Conservation (phyloP, 192 early-diverging fungal species). For the Entomortierella beljakovae region DNA sequence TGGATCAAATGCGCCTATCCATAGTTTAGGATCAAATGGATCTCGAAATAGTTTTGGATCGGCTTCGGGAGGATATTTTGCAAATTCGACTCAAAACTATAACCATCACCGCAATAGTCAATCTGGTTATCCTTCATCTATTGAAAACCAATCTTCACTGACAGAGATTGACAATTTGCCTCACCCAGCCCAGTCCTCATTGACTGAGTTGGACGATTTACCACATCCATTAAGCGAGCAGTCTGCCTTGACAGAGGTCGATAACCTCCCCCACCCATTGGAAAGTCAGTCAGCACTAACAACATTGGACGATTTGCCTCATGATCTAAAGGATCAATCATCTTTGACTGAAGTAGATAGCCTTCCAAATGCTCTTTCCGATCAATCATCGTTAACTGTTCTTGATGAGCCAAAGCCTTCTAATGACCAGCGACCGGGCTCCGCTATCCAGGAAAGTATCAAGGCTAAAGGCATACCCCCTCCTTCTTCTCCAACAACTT, state of each 20-base stretch:
- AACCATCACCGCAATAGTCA: not conserved
- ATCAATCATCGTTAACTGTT: slow-evolving; percentile 28
- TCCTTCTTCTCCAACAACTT: not conserved
- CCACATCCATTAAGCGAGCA: slow-evolving; percentile 34
- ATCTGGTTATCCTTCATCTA: slow-evolving; percentile 4
- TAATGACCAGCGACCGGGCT: not conserved
- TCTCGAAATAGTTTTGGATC: not conserved
- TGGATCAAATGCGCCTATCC: not conserved
- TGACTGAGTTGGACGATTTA: slow-evolving; percentile 30
- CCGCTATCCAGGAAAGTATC: not conserved
- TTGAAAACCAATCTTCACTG: slow-evolving; percentile 41
- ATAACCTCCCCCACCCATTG: slow-evolving; percentile 25
- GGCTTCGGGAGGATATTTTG: not conserved
- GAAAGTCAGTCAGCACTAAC: slow-evolving; percentile 40
- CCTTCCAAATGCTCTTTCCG: slow-evolving; percentile 24
- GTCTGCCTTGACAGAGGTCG: slow-evolving; percentile 35
- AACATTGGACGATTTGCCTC: slow-evolving; percentile 26
- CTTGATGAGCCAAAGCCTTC: slow-evolving; percentile 8
- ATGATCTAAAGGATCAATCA: slow-evolving; percentile 37
- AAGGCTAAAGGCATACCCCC: not conserved
- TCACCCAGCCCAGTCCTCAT: slow-evolving; percentile 21
- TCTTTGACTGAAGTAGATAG: slow-evolving; percentile 35
- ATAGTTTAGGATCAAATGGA: not conserved
- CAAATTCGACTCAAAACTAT: not conserved
- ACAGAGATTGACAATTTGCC: slow-evolving; percentile 34